These are phyloP conservation scores for Aureobasidium lini DNA, from an alignment of 2,329 filamentous ascomycete genomes.

Conservation along the genomic window DNA sequence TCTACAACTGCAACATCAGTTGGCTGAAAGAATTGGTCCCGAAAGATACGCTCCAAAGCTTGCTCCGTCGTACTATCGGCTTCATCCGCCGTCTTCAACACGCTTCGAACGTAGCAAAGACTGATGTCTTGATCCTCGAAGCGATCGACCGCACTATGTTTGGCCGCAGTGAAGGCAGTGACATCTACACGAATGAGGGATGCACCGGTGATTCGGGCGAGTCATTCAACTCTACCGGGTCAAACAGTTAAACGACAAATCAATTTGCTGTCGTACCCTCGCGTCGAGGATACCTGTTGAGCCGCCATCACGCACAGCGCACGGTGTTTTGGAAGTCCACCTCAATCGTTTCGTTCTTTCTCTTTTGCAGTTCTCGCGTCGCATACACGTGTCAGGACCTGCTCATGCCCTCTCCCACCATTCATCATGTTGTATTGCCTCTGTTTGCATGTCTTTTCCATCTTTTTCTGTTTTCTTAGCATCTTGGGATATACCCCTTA, in stretches of 20 bases:
- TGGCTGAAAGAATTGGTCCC: conserved; percentile 52
- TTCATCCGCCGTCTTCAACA: conserved; percentile 48
- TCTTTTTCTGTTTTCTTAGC: conserved; percentile 42
- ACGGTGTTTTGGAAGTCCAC: background rate
- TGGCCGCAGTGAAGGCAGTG: background rate
- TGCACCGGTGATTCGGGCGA: background rate
- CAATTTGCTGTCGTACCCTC: background rate
- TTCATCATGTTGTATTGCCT: background rate
- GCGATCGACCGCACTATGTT: background rate
- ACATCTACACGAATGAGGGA: conserved; percentile 1
- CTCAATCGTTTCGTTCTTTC: background rate
- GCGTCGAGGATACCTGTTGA: no score
- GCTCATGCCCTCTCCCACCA: background rate
- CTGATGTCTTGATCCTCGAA: conserved; percentile 7
- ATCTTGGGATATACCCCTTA: background rate
- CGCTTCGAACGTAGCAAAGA: background rate
- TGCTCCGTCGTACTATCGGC: conserved; percentile 66
- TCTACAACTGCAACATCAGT: conserved; percentile 55
- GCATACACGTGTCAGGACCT: background rate
- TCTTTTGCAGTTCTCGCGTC: background rate
- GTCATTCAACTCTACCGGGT: background rate
- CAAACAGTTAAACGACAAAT: no score
- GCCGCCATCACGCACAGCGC: background rate
- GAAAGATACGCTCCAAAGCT: conserved; percentile 45
- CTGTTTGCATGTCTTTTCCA: background rate